Evolutionary conservation across 1,284 basidiomycete species (phyloP).

Genomic region (Athelia psychrophila): DNA sequence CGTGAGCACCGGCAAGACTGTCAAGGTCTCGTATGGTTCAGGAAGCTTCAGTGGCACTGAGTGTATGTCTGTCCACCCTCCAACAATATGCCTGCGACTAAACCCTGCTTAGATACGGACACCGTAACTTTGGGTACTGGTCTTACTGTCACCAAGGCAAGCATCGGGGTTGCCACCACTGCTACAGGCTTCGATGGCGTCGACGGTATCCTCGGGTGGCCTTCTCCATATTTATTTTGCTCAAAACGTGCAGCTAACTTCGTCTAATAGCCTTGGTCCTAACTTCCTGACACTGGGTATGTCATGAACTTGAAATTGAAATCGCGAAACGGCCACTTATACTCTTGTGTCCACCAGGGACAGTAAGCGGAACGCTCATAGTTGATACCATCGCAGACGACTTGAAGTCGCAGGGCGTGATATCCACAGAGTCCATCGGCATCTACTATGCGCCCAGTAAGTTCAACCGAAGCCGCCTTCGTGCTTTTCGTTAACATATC

Average conservation of each 20-base stretch:
- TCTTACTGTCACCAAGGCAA: conserved; percentile 9
- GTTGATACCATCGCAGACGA: conserved; percentile 44
- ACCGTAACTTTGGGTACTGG: conserved; percentile 1
- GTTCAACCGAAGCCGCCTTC: no score
- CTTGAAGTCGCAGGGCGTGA: conserved; percentile 37
- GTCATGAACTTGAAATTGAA: neutral
- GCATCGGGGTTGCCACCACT: conserved; percentile 9
- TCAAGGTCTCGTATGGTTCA: conserved; percentile 11
- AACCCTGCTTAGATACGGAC: conserved; percentile 1
- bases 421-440: conserved; percentile 41
- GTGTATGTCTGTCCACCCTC: conserved; percentile 4
- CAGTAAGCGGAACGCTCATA: conserved; percentile 16
- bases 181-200: conserved; percentile 8
- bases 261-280: conserved; percentile 35
- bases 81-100: neutral
- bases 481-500: no score
- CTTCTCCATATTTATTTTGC: neutral
- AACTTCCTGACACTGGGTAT: conserved; percentile 38
- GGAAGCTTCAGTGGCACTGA: conserved; percentile 13
- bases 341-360: neutral
- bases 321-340: neutral
- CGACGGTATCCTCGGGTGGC: conserved; percentile 10
- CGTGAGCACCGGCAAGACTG: conserved; percentile 10
- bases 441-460: conserved; percentile 46
- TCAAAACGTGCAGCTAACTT: neutral